Evolutionary conservation across 345 rosid genomes (phyloP).

Genomic region (Cardamine chenopodiifolia): DNA sequence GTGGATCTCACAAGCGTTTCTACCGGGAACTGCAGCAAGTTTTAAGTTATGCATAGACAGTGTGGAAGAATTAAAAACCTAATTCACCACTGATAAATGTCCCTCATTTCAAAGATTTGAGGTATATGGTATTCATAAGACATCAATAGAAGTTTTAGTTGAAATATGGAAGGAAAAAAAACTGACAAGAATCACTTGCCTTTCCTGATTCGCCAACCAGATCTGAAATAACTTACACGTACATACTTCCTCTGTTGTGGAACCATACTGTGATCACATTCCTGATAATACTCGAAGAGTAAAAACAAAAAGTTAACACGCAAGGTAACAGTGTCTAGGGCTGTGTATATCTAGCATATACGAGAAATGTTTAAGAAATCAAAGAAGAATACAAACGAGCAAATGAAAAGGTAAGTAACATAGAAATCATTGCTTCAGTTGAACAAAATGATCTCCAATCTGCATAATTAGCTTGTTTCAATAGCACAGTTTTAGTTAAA

Average conservation of each 20-base stretch:
- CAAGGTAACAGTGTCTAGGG: background rate
- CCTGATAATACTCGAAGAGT: slow-evolving; percentile 50
- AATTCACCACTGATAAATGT: slow-evolving; percentile 1
- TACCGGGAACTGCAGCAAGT: slow-evolving; percentile 67
- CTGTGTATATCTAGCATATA: background rate
- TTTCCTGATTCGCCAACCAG: slow-evolving; percentile 91
- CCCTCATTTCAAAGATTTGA: background rate
- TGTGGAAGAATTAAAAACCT: background rate
- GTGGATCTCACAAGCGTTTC: slow-evolving; percentile 82
- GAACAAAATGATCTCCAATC: slow-evolving; percentile 1
- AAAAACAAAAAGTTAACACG: background rate
- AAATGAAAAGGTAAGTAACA: background rate
- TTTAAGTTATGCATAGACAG: slow-evolving; percentile 17
- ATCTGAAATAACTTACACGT: slow-evolving; percentile 78
- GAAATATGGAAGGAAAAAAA: background rate
- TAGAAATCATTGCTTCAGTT: background rate
- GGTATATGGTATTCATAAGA: slow-evolving; percentile 13
- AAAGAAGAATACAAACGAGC: background rate
- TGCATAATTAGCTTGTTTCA: background rate
- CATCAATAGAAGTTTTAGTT: background rate
- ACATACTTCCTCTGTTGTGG: slow-evolving; percentile 74
- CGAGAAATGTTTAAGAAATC: background rate
- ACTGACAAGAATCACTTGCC: slow-evolving; percentile 50
- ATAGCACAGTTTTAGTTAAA: background rate
- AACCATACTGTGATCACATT: slow-evolving; percentile 74